These are phyloP conservation scores for Venturia pyrina DNA, from an alignment of 2,329 filamentous ascomycete species.

Conservation along the genomic window DNA sequence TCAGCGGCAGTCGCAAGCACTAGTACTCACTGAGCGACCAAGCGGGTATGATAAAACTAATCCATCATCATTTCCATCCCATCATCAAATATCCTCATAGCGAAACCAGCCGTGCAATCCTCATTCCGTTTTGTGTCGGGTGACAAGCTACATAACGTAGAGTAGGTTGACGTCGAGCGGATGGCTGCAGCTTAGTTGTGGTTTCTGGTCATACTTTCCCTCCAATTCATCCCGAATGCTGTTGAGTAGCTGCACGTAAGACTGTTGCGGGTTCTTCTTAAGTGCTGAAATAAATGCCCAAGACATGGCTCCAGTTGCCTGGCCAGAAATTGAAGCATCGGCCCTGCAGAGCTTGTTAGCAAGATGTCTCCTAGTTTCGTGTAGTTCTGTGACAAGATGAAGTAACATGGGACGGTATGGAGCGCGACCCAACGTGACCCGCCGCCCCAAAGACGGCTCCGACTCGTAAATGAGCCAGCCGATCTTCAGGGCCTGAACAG, in stretches of 20 bases:
- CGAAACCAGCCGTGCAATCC: not conserved
- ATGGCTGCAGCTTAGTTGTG: slow-evolving; percentile 92
- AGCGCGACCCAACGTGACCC: slow-evolving; percentile 12
- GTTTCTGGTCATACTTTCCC: slow-evolving; percentile 85
- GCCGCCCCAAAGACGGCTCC: slow-evolving; percentile 12
- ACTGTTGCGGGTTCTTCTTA: slow-evolving; percentile 89
- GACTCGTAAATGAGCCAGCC: slow-evolving; percentile 6
- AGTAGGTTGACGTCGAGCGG: slow-evolving; percentile 44
- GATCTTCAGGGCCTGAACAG: slow-evolving; percentile 9
- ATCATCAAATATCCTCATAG: not conserved
- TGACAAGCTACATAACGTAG: slow-evolving; percentile 9
- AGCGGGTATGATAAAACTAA: not conserved
- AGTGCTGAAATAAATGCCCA: slow-evolving; percentile 90
- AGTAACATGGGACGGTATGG: not conserved
- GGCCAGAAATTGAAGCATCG: slow-evolving; percentile 76
- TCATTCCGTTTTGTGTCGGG: not conserved
- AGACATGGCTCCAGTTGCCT: slow-evolving; percentile 96
- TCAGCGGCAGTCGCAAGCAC: not conserved
- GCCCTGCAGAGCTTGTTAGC: slow-evolving; percentile 44
- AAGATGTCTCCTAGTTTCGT: not conserved
- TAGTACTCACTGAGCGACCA: not conserved
- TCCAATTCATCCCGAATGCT: slow-evolving; percentile 84
- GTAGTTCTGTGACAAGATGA: not conserved
- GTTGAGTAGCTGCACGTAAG: slow-evolving; percentile 91
- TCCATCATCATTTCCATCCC: not conserved